Evolutionary conservation across 2,329 filamentous ascomycete species (phyloP), one percentile per base, ranked within the genome.

Genomic region (Alternaria arbusti): DNA sequence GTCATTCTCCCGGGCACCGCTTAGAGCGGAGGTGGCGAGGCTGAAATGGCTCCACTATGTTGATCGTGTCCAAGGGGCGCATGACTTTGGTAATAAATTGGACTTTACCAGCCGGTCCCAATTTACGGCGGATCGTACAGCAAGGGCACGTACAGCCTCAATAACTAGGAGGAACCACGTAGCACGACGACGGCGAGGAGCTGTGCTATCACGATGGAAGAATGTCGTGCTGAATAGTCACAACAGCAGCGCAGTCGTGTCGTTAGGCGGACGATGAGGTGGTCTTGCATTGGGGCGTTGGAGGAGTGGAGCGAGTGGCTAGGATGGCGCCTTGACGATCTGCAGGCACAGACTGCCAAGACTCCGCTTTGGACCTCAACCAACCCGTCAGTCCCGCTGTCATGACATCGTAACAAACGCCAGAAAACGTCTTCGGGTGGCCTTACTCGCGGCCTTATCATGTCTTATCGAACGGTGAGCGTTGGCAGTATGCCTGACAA

Each of bases 311-410:
- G 65, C 66, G 50, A 61, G 45, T 70, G 66, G 68, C 63, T 59
- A 59, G 59, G 55, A 60, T 40, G 52, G 52, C 30, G 51, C 11
- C 62, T 32, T 44, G 57, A 63, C 55, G 57, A 72, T 71, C 65
- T 75, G 69, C 71, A 67, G 58, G 66, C 60, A 66, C 72, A 72
- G 69, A 58, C 40, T 30, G 68, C 72, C 61, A 70, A 68, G 66
- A 47, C 40, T 30, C 58, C 60, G 50, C 46, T 51, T 59, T 63
- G 36, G 61, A 57, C 57, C 55, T 55, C 56, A 63, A 62, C 64
- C 70, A 69, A 40, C 70, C 64, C 64, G 57, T 67, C 28, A 45
- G 57, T 20, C 51, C 44, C 22, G 43, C 44, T 26, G 11, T 30
- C 52, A 56, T 40, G 43, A 49, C 52, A 12, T 43, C 17, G 20